phyloP scores from a whole-genome alignment of 208 protist genomes.

The Crithidia mellificae region DNA sequence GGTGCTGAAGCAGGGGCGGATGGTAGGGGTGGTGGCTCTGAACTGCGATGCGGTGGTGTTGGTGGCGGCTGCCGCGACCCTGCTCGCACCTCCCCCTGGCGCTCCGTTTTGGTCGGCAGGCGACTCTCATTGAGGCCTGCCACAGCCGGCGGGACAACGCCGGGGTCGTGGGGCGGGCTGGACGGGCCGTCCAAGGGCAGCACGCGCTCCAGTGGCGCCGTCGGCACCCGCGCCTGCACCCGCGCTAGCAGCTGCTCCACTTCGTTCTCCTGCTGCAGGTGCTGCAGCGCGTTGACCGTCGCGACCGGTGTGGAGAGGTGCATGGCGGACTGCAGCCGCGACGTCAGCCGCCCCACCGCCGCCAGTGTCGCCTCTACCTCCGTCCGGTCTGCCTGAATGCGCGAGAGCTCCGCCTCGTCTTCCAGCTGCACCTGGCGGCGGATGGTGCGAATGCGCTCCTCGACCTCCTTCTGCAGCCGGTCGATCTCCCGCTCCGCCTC shows the following conservation, averaged over 20 bases:
- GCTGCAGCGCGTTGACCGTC: constrained; percentile 55
- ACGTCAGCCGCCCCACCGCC: constrained; percentile 34
- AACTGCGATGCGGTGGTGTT: too few relatives aligned
- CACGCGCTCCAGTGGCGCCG: constrained; percentile 43
- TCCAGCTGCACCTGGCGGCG: constrained; percentile 38
- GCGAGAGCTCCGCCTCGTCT: constrained; percentile 46
- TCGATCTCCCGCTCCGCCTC: constrained; percentile 56
- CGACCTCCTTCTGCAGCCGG: constrained; percentile 61
- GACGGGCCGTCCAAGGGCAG: constrained; percentile 37
- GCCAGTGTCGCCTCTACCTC: constrained; percentile 37
- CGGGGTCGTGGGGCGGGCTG: not conserved
- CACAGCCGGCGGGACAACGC: not conserved
- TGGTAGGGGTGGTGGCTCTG: not conserved
- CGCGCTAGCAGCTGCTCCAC: constrained; percentile 52
- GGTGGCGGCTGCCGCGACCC: not conserved
- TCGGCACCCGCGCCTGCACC: constrained; percentile 37
- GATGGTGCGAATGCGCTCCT: constrained; percentile 52
- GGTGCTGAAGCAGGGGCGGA: too few relatives aligned
- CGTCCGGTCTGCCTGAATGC: constrained; percentile 39
- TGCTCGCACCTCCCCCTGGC: not conserved
- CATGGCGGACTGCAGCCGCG: constrained; percentile 34
- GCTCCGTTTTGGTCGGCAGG: not conserved
- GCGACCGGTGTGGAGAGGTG: constrained; percentile 31
- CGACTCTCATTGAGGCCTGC: constrained; percentile 43
- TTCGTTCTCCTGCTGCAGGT: constrained; percentile 51